These are phyloP conservation scores for Trichodelitschia bisporula DNA, from an alignment of 495 filamentous ascomycete genomes.

Conservation along the genomic window DNA sequence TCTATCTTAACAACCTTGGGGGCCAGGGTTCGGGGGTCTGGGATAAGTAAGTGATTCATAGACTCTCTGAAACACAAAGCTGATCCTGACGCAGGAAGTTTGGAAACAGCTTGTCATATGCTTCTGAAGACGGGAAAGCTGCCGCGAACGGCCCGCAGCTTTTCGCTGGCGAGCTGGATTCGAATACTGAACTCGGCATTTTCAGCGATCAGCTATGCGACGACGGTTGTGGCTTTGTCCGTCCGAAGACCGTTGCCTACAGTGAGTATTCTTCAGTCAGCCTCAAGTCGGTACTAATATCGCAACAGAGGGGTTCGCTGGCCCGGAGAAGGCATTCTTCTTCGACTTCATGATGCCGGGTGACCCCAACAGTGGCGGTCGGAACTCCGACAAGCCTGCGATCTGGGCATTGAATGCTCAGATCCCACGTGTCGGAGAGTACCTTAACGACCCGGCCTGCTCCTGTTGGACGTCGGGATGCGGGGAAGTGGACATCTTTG, in stretches of 20 bases:
- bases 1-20: slow-evolving; percentile 41
- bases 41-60: slow-evolving; percentile 22
- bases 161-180: slow-evolving; percentile 23
- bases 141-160: slow-evolving; percentile 26
- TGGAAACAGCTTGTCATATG: slow-evolving; percentile 38
- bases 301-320: slow-evolving; percentile 35
- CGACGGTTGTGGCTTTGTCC: slow-evolving; percentile 29
- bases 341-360: slow-evolving; percentile 46
- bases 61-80: background rate
- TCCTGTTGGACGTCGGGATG: slow-evolving; percentile 44
- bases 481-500: slow-evolving; percentile 49
- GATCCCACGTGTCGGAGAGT: slow-evolving; percentile 41
- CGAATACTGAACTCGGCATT: slow-evolving; percentile 34
- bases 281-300: slow-evolving; percentile 1
- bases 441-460: slow-evolving; percentile 28
- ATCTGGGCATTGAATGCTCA: slow-evolving; percentile 48
- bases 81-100: slow-evolving; percentile 19
- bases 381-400: slow-evolving; percentile 35
- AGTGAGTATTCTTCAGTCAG: slow-evolving; percentile 19
- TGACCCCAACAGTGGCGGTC: slow-evolving; percentile 13
- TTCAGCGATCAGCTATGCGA: slow-evolving; percentile 30
- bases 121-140: slow-evolving; percentile 22
- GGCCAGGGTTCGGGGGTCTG: slow-evolving; percentile 31
- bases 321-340: slow-evolving; percentile 36
- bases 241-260: slow-evolving; percentile 32